Percentiles rank a stretch among this genome's conserved stretches.
These are phyloP conservation scores for Picochlorum sp. DNA, from an alignment of 139 green algal genomes.

Conservation along the genomic window DNA sequence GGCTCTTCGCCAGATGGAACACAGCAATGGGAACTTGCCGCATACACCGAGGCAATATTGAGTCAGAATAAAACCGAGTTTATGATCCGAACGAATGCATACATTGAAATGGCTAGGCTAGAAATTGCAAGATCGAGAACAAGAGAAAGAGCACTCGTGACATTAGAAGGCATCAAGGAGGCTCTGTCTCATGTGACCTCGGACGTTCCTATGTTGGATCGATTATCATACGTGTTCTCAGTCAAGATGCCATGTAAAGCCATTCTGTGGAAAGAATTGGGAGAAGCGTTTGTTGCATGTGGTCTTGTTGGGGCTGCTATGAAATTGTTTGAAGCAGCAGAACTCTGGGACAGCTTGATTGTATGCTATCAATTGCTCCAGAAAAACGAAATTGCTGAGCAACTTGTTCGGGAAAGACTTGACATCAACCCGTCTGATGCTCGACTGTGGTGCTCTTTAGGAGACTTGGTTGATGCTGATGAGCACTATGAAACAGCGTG, in stretches of 20 bases:
- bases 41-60: slow-evolving; percentile 72
- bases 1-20: slow-evolving; percentile 43
- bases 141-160: slow-evolving; percentile 60
- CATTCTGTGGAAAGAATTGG: slow-evolving; percentile 68
- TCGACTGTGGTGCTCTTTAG: slow-evolving; percentile 77
- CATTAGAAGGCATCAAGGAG: slow-evolving; percentile 30
- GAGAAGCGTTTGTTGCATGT: slow-evolving; percentile 63
- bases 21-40: slow-evolving; percentile 62
- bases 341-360: slow-evolving; percentile 84
- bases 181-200: not conserved
- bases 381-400: slow-evolving; percentile 60
- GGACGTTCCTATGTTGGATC: not conserved
- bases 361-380: slow-evolving; percentile 81
- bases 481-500: slow-evolving; percentile 68
- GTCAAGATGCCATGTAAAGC: slow-evolving; percentile 43
- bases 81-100: slow-evolving; percentile 26
- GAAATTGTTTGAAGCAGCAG: slow-evolving; percentile 68
- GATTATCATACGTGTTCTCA: slow-evolving; percentile 34
- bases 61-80: slow-evolving; percentile 42
- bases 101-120: slow-evolving; percentile 41
- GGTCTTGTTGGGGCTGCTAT: slow-evolving; percentile 73
- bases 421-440: slow-evolving; percentile 63
- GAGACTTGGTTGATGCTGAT: slow-evolving; percentile 72
- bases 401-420: slow-evolving; percentile 58
- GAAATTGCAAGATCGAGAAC: slow-evolving; percentile 68